Conservation (phyloP, 768 basidiomycete genomes). For the Rhizopogon vesiculosus region DNA sequence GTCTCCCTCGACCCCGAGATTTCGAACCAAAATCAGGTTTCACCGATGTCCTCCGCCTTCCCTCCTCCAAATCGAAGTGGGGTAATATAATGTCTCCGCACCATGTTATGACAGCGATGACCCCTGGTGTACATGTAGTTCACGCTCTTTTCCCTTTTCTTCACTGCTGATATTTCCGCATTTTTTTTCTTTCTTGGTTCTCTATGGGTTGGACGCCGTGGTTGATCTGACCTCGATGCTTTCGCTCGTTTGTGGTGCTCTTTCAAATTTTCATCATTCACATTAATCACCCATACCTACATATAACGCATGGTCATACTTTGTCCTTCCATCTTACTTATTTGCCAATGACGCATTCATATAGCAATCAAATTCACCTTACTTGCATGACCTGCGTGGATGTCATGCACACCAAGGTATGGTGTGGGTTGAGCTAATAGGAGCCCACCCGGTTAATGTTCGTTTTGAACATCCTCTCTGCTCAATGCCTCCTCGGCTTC, state of each 20-base stretch:
- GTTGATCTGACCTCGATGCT: conserved; percentile 13
- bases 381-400: too few species aligned
- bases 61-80: conserved; percentile 33
- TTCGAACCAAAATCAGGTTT: conserved; percentile 45
- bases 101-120: not conserved
- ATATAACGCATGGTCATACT: not conserved
- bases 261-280: not conserved
- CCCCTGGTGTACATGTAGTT: conserved; percentile 18
- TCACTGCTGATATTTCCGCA: conserved; percentile 6
- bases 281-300: not conserved
- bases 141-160: conserved; percentile 10
- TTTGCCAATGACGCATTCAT: not conserved
- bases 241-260: conserved; percentile 25
- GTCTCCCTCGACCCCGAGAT: conserved; percentile 32
- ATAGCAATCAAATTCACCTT: too few species aligned
- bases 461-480: too few species aligned
- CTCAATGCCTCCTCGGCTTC: too few species aligned
- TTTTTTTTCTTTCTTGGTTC: conserved; percentile 21
- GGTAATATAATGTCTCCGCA: conserved; percentile 10
- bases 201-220: conserved; percentile 13
- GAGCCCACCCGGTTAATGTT: too few species aligned
- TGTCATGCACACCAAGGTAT: too few species aligned
- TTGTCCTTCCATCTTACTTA: not conserved
- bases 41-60: conserved; percentile 84
- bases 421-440: too few species aligned